Evolutionary conservation across 208 protist genomes (phyloP).

Genomic region (Paratrypanosoma confusum): DNA sequence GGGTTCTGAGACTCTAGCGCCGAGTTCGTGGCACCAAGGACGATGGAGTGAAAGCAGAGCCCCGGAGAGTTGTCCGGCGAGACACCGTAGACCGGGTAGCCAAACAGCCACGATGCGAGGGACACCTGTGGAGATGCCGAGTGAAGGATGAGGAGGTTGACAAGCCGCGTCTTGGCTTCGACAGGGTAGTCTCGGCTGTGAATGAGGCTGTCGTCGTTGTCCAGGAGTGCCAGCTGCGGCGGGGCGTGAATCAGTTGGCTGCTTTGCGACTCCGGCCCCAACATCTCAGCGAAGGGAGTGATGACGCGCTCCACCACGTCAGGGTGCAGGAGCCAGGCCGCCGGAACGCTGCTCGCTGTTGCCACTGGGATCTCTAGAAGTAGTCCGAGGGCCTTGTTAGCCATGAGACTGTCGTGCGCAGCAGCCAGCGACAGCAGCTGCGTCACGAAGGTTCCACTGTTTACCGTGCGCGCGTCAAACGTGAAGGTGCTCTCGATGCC

Average conservation of each 20-base stretch:
- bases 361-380: conserved; percentile 39
- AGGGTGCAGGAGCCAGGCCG: conserved; percentile 31
- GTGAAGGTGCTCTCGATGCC: conserved; percentile 35
- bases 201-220: too few species aligned
- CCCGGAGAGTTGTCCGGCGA: neutral
- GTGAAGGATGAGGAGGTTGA: conserved; percentile 75
- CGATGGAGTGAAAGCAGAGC: conserved; percentile 26
- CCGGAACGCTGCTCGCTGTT: conserved; percentile 37
- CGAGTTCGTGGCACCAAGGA: conserved; percentile 39
- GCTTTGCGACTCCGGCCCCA: conserved; percentile 7
- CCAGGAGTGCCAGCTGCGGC: conserved; percentile 54
- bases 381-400: conserved; percentile 43
- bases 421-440: conserved; percentile 38
- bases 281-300: conserved; percentile 12
- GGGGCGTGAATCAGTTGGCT: conserved; percentile 29
- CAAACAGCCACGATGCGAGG: conserved; percentile 43
- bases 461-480: conserved; percentile 61
- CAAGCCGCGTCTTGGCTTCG: conserved; percentile 52
- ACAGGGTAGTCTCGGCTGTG: too few species aligned
- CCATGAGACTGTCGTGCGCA: conserved; percentile 37
- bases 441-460: conserved; percentile 41
- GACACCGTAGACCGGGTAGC: conserved; percentile 17
- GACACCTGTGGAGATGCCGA: conserved; percentile 31
- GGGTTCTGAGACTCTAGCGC: conserved; percentile 37
- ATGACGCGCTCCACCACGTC: conserved; percentile 22